Conservation (phyloP, 2,329 filamentous ascomycete genomes). For the Zarea fungicola region DNA sequence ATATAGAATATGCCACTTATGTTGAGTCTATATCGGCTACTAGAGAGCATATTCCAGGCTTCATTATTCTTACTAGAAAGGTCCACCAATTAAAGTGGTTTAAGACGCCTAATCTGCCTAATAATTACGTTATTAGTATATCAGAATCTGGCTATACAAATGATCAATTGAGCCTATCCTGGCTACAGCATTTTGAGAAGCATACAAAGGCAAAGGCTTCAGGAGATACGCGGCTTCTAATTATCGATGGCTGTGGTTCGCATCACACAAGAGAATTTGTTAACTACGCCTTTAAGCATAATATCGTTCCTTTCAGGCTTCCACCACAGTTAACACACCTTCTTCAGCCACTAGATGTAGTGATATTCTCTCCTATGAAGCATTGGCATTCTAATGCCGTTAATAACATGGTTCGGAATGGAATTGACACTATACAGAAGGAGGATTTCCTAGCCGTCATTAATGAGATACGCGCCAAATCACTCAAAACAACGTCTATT, state of each 20-base stretch:
- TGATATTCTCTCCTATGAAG: conserved; percentile 10
- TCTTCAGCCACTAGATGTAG: conserved; percentile 11
- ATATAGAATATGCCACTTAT: no score
- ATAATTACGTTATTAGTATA: no score
- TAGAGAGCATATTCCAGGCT: no score
- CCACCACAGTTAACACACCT: conserved; percentile 3
- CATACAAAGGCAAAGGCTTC: no score
- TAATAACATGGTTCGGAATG: conserved; percentile 1
- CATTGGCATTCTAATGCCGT: conserved; percentile 4
- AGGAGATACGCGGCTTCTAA: no score
- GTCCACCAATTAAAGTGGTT: no score
- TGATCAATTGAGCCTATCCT: no score
- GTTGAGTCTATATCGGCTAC: no score
- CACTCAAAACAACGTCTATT: conserved; percentile 11
- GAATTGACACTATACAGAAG: conserved; percentile 1
- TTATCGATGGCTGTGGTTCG: conserved; percentile 6
- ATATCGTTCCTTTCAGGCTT: conserved; percentile 15
- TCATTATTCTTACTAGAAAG: no score
- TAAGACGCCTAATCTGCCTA: no score
- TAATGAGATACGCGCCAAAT: not conserved
- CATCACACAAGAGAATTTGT: conserved; percentile 13
- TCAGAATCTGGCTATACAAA: no score
- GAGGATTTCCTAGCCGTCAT: conserved; percentile 9
- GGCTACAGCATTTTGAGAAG: no score
- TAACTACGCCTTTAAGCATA: conserved; percentile 1